phyloP scores from a whole-genome alignment of 192 early-diverging fungal genomes.

The Spizellomyces punctatus region DNA sequence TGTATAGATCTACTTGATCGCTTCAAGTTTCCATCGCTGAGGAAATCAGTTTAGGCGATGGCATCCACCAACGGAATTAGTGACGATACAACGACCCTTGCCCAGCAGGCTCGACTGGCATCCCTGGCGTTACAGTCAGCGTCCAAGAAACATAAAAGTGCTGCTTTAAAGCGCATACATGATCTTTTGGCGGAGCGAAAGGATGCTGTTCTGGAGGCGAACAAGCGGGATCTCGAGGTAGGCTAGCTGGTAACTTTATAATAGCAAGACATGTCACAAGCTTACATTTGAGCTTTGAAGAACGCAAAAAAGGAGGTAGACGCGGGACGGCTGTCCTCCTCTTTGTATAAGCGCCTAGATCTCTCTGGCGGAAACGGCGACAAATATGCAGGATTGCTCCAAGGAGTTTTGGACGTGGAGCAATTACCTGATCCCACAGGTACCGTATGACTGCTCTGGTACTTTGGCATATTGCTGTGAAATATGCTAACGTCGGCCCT shows the following conservation, averaged over 20 bases:
- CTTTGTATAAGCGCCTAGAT: conserved; percentile 89
- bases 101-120: conserved; percentile 34
- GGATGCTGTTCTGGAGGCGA: conserved; percentile 73
- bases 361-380: conserved; percentile 61
- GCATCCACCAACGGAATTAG: background rate
- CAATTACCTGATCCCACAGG: conserved; percentile 83
- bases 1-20: too few relatives aligned
- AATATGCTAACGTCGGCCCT: background rate
- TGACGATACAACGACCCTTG: conserved; percentile 12
- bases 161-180: conserved; percentile 72
- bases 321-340: conserved; percentile 69
- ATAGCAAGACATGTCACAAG: background rate
- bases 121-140: conserved; percentile 43
- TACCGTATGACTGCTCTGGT: conserved; percentile 2
- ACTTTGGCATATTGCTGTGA: background rate
- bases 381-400: conserved; percentile 84
- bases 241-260: conserved; percentile 2
- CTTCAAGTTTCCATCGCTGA: too few relatives aligned
- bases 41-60: too few relatives aligned
- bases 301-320: conserved; percentile 70
- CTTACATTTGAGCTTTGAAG: conserved; percentile 26
- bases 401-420: conserved; percentile 89
- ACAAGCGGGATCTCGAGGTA: conserved; percentile 77
- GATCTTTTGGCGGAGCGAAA: conserved; percentile 65
- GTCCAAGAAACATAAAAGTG: conserved; percentile 66